Base-by-base conservation (phyloP, 106 monocot genomes). In the Vanilla planifolia region DNA sequence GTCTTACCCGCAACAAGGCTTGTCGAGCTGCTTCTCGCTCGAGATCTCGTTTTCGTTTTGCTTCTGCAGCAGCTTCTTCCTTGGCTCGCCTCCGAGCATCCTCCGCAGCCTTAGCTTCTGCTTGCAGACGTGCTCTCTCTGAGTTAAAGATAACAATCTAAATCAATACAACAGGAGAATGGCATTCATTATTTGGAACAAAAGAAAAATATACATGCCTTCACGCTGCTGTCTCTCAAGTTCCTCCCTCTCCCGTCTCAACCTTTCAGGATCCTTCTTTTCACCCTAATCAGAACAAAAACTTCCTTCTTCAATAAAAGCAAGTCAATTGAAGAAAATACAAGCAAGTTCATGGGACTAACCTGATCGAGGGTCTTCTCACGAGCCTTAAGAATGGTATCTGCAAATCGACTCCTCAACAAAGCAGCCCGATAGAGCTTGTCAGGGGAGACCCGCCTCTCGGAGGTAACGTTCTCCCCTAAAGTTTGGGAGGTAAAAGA, bases 21-120 rank as follows among this genome's bases (percentile, higher is more conserved):
- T 90, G 95, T 2, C 95, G 86, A 30, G 95, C 95, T 40, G 86
- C 86, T 73, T 95, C 95, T 71, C 95, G 77, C 69, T 95, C 86
- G 30, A 86, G 70, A 56, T 95, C 90, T 33, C 75, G 77, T 55
- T 79, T 71, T n/a, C 71, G 75, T 71, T 90, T 95, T 3, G 95
- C 89, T 74, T 95, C 84, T 0, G 80, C 86, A 3, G 79, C 83
- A 50, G 83, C 89, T 57, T 69, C 80, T n/a, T 73, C 89, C 71
- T 84, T 81, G 33, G 77, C 85, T 74, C 71, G 78, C 55, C 43
- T 80, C 8, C 78, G 75, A 50, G 77, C 83, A 24, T 81, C 86
- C 68, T 86, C 90, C 8, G 80, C 90, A 59, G 75, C 80, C 71
- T 84, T 90, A 56, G 89, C 90, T 72, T 95, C 89, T 36, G 89